phyloP scores from a whole-genome alignment of 176 grass and related monocot species.

The Musa acuminata region DNA sequence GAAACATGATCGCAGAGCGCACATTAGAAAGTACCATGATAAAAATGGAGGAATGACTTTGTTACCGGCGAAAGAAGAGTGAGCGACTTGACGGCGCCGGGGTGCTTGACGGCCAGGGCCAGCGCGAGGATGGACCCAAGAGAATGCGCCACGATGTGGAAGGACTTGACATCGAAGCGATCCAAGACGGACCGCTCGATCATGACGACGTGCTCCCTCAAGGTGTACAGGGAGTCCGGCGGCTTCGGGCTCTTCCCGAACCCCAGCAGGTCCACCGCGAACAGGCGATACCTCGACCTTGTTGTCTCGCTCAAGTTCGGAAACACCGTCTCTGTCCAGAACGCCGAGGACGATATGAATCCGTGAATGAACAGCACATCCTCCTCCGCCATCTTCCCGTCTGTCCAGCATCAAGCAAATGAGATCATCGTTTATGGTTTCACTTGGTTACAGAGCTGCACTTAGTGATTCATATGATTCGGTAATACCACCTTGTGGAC shows the following conservation, averaged over 20 bases:
- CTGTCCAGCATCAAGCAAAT: constrained; percentile 8
- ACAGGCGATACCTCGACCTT: constrained; percentile 36
- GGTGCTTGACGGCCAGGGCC: constrained; percentile 42
- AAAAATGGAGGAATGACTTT: too few species aligned
- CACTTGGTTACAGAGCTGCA: background rate
- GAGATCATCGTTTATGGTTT: background rate
- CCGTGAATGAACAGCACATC: constrained; percentile 53
- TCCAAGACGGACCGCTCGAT: constrained; percentile 45
- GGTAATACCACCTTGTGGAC: constrained; percentile 31
- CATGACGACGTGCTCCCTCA: constrained; percentile 52
- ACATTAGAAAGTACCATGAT: too few species aligned
- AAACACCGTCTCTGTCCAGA: constrained; percentile 54
- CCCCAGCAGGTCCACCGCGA: constrained; percentile 45
- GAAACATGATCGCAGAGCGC: background rate
- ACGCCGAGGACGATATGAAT: constrained; percentile 47
- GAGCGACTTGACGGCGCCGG: constrained; percentile 38
- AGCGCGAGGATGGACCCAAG: constrained; percentile 48
- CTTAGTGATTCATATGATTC: background rate
- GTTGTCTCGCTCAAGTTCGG: constrained; percentile 31
- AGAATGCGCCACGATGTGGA: constrained; percentile 55
- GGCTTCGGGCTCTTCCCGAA: constrained; percentile 51
- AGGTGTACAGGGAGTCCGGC: constrained; percentile 43
- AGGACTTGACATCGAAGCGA: constrained; percentile 33
- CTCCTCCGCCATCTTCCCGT: constrained; percentile 30
- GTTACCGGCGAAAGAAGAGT: constrained; percentile 41